Evolutionary conservation across 2,329 filamentous ascomycete genomes (phyloP), one percentile per base, ranked within the genome.

Genomic region (Nothomitra cinnamomea): DNA sequence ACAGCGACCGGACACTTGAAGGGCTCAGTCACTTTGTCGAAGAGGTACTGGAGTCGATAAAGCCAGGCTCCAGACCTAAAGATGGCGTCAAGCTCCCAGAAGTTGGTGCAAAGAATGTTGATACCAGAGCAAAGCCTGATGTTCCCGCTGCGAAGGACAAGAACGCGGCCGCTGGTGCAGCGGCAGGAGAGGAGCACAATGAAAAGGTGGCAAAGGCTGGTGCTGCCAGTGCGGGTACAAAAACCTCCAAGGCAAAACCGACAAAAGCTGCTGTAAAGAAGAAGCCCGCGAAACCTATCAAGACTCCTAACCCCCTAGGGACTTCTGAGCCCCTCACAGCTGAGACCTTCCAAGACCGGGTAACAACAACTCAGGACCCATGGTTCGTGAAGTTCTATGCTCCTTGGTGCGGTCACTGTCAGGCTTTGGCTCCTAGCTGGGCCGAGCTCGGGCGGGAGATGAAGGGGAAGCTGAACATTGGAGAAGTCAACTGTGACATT

Each of bases 301-400:
- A 70, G 17, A 77, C 75, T 8, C 79, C 85, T 21, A 96, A 98
- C 60, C 77, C 79, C 2, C 74, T 82, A 41, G 92, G 92, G 5
- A 72, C 76, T 15, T 94, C 87, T 5, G 73, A 87, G 35, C 69
- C 81, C 5, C 75, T 98, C 52, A 88, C 81, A 1, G 82, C 85
- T 0, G 88, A 95, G 64, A 86, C 74, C 58, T 98, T 98, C 71
- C 83, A 94, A 65, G 80, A 78, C 55, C 72, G 83, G 38, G 89
- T 98, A 48, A 94, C 87, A 2, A 85, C 82, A 65, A 88, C 87
- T 0, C 80, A 85, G 58, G 88, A 96, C 58, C 83, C 89, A 4
- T 98, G 92, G 92, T 95, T 98, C 64, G 81, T 98, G 74, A 98
- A 98, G 68, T 96, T 98, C 66, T 96, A 95, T 66, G 89, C 87